phyloP scores from a whole-genome alignment of 331 rosid species.

The Arachis monticola region DNA sequence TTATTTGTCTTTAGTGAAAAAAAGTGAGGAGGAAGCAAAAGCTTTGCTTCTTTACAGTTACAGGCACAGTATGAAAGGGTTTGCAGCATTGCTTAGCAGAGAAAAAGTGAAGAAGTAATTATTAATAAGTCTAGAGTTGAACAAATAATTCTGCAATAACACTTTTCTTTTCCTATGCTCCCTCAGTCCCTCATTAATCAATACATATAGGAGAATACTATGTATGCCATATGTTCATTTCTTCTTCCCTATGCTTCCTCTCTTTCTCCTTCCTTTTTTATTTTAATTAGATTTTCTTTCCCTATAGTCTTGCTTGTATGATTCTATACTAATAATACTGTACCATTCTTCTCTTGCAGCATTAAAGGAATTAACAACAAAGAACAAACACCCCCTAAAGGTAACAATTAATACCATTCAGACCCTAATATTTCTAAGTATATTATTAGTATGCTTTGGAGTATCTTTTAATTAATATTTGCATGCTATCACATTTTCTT shows the following conservation, averaged over 20 bases:
- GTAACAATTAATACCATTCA: constrained; percentile 6
- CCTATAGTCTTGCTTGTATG: constrained; percentile 28
- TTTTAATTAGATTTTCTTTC: not conserved
- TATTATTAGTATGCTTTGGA: too few relatives aligned
- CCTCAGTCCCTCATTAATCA: not conserved
- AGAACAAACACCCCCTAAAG: not conserved
- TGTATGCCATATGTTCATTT: constrained; percentile 27
- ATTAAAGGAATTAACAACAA: constrained; percentile 22
- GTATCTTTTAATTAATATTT: constrained; percentile 23
- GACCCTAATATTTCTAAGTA: not conserved
- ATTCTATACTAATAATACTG: not conserved
- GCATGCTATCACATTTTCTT: constrained; percentile 47
- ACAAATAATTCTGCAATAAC: not conserved
- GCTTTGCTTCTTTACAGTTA: constrained; percentile 79
- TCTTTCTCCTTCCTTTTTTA: not conserved
- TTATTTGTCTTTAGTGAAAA: constrained; percentile 65
- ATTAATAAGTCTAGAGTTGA: too few relatives aligned
- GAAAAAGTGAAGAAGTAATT: constrained; percentile 55
- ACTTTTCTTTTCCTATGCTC: constrained; percentile 16
- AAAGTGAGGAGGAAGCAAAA: constrained; percentile 62
- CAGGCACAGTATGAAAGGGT: constrained; percentile 85
- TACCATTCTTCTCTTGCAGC: constrained; percentile 45
- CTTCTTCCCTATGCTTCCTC: constrained; percentile 3
- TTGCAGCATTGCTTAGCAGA: constrained; percentile 78
- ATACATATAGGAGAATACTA: not conserved